Conservation (phyloP, 2,329 filamentous ascomycete genomes). For the Ophiostoma sp. region DNA sequence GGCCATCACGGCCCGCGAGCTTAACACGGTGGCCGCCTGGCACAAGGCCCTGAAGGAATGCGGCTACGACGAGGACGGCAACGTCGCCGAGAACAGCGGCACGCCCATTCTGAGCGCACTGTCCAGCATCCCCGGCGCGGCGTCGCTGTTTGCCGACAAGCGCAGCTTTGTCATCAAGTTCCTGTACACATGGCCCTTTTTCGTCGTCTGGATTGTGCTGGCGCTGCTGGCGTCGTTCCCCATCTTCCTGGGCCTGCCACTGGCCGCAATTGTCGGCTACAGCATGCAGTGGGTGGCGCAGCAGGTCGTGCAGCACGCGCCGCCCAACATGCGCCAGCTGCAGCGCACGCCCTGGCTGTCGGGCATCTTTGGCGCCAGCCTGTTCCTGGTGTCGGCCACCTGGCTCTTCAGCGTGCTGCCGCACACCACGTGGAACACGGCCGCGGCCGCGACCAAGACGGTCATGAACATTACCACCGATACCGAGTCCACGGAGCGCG, state of each 20-base stretch:
- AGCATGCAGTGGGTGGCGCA: conserved; percentile 71
- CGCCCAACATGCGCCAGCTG: conserved; percentile 80
- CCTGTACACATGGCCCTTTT: conserved; percentile 83
- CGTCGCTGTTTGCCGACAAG: conserved; percentile 65
- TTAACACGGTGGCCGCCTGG: conserved; percentile 70
- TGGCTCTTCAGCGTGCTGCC: conserved; percentile 71
- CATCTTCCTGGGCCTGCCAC: conserved; percentile 69
- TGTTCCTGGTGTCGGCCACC: conserved; percentile 73
- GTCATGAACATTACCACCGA: conserved; percentile 12
- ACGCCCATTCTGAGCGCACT: conserved; percentile 44
- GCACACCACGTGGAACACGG: conserved; percentile 33
- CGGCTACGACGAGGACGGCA: conserved; percentile 57
- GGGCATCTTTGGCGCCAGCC: conserved; percentile 81
- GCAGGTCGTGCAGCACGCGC: conserved; percentile 74
- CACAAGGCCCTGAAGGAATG: conserved; percentile 32
- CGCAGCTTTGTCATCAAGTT: conserved; percentile 75
- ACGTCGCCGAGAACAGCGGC: conserved; percentile 41
- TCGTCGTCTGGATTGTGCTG: conserved; percentile 66
- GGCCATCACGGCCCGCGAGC: conserved; percentile 75
- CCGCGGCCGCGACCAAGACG: not conserved
- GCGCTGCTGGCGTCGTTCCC: conserved; percentile 68
- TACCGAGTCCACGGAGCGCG: not conserved
- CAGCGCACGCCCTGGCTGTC: conserved; percentile 92
- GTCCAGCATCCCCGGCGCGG: conserved; percentile 56
- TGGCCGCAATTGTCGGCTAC: conserved; percentile 61